Evolutionary conservation across 306 rosid genomes (phyloP).

Genomic region (Rubus parviflorus): DNA sequence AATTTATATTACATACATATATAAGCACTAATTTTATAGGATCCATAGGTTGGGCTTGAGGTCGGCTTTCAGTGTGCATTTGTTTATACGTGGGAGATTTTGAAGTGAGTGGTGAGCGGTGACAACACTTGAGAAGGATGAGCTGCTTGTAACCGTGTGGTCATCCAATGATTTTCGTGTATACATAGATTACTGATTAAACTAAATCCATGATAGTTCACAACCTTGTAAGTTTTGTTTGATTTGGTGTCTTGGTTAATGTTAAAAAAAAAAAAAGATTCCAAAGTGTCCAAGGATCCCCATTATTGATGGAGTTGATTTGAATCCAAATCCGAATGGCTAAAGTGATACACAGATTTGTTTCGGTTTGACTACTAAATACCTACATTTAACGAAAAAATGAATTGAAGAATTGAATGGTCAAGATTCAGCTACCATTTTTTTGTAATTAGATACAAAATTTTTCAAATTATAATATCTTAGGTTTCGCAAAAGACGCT

Average conservation of each 20-base stretch:
- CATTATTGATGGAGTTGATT: too few species aligned
- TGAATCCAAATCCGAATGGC: too few species aligned
- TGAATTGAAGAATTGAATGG: too few species aligned
- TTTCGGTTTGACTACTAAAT: too few species aligned
- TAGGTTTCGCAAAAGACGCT: too few species aligned
- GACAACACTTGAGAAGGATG: constrained; percentile 4
- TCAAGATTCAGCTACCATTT: too few species aligned
- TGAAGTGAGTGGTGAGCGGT: constrained; percentile 17
- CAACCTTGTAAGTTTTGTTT: constrained; percentile 24
- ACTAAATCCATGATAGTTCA: constrained; percentile 9
- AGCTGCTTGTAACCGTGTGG: constrained; percentile 32
- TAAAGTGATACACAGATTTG: too few species aligned
- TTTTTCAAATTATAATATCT: too few species aligned
- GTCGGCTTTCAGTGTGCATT: constrained; percentile 43
- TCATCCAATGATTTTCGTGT: constrained; percentile 31
- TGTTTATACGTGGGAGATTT: constrained; percentile 32
- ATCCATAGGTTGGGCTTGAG: constrained; percentile 26
- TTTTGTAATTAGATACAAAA: too few species aligned
- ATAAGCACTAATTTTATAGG: constrained; percentile 24
- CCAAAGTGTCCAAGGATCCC: too few species aligned
- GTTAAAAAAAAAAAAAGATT: too few species aligned
- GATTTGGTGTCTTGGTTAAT: constrained; percentile 9
- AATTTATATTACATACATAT: neutral
- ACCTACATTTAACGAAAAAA: too few species aligned
- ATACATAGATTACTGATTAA: constrained; percentile 23